Evolutionary conservation across 306 rosid species (phyloP).

Genomic region (Lagenaria siceraria): DNA sequence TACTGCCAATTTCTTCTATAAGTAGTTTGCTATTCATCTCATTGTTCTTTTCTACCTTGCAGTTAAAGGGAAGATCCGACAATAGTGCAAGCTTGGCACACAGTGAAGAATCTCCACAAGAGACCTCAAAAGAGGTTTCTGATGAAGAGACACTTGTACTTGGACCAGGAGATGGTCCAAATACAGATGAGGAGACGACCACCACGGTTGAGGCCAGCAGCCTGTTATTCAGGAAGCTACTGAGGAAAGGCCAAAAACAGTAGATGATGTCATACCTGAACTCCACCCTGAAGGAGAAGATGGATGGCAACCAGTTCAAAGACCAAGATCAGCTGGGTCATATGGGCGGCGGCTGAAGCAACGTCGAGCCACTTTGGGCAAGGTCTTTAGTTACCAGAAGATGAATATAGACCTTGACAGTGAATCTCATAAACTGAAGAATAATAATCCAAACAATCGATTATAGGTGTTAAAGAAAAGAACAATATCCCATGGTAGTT

Average conservation of each 20-base stretch:
- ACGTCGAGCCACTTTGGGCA: slow-evolving; percentile 69
- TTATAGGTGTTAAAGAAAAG: slow-evolving; percentile 66
- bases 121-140: slow-evolving; percentile 51
- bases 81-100: slow-evolving; percentile 30
- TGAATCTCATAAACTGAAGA: slow-evolving; percentile 37
- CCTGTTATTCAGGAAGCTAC: slow-evolving; percentile 28
- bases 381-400: slow-evolving; percentile 67
- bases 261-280: slow-evolving; percentile 41
- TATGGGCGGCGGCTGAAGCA: slow-evolving; percentile 66
- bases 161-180: slow-evolving; percentile 27
- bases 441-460: slow-evolving; percentile 41
- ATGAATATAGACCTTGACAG: slow-evolving; percentile 46
- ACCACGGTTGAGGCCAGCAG: slow-evolving; percentile 35
- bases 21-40: not conserved
- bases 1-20: not conserved
- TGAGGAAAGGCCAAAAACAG: slow-evolving; percentile 33
- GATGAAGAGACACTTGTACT: slow-evolving; percentile 51
- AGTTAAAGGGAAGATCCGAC: slow-evolving; percentile 54
- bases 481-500: slow-evolving; percentile 54
- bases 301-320: slow-evolving; percentile 97
- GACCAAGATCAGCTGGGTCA: slow-evolving; percentile 81
- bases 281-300: slow-evolving; percentile 66
- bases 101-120: slow-evolving; percentile 69
- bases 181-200: slow-evolving; percentile 38
- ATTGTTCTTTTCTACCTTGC: slow-evolving; percentile 21